phyloP scores from a whole-genome alignment of 805 yeast genomes.

The Candida pini region DNA sequence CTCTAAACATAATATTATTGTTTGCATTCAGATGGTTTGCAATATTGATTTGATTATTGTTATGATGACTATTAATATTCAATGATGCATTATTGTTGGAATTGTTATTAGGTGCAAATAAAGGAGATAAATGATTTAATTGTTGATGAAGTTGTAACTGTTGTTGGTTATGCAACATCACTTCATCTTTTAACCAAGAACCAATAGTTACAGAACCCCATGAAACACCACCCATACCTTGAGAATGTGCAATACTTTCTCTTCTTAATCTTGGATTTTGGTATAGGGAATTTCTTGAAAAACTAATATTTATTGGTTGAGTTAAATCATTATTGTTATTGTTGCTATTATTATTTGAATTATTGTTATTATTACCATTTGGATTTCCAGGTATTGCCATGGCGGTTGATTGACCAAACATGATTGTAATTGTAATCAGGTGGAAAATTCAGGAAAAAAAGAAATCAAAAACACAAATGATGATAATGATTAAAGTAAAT shows the following conservation, averaged over 20 bases:
- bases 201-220: constrained; percentile 97
- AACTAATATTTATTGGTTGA: constrained; percentile 36
- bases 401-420: constrained; percentile 27
- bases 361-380: too few relatives aligned
- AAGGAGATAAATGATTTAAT: constrained; percentile 13
- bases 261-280: constrained; percentile 58
- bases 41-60: constrained; percentile 7
- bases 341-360: too few relatives aligned
- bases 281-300: constrained; percentile 33
- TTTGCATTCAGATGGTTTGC: constrained; percentile 8
- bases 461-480: too few relatives aligned
- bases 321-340: constrained; percentile 16
- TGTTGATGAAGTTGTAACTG: constrained; percentile 12
- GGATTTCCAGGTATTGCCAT: constrained; percentile 31
- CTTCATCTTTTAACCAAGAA: constrained; percentile 93
- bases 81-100: not conserved
- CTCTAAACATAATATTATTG: constrained; percentile 22
- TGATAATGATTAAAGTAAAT: too few relatives aligned
- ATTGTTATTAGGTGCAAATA: constrained; percentile 13
- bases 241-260: constrained; percentile 91
- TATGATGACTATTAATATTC: constrained; percentile 3
- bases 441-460: too few relatives aligned
- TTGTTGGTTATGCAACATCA: constrained; percentile 43
- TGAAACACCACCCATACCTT: constrained; percentile 96
- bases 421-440: constrained; percentile 1